Conservation (phyloP, 306 rosid species). For the Quercus dentata region DNA sequence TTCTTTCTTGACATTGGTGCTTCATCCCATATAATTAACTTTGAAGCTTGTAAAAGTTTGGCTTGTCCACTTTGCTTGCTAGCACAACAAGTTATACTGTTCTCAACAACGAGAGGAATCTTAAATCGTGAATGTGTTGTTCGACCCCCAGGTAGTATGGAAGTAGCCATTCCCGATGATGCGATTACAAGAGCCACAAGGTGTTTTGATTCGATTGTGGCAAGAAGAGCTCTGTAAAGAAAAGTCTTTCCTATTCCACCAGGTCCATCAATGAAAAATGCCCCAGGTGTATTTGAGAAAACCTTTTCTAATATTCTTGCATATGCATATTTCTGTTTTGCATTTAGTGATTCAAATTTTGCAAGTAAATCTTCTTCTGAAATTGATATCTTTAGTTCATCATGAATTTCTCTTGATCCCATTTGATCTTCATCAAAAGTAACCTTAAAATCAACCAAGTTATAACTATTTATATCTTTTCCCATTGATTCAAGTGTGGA, state of each 20-base stretch:
- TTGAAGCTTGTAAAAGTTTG: not conserved
- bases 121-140: not conserved
- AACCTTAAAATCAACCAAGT: not conserved
- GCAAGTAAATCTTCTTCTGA: too few species aligned
- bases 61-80: not conserved
- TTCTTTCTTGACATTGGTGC: not conserved
- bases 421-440: too few species aligned
- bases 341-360: too few species aligned
- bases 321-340: not conserved
- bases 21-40: constrained; percentile 4
- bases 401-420: too few species aligned
- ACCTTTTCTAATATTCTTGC: not conserved
- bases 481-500: not conserved
- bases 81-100: not conserved
- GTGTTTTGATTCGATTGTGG: not conserved
- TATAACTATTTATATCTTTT: not conserved
- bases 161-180: not conserved
- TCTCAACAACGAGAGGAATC: not conserved
- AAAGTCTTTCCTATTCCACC: not conserved
- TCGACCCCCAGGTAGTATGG: not conserved
- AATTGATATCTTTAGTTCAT: too few species aligned
- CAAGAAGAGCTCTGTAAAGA: not conserved
- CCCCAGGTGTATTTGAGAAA: not conserved
- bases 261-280: not conserved
- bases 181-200: not conserved